Base-by-base conservation (phyloP, 1,139 yeast species). In the Zygoascus meyerae region DNA sequence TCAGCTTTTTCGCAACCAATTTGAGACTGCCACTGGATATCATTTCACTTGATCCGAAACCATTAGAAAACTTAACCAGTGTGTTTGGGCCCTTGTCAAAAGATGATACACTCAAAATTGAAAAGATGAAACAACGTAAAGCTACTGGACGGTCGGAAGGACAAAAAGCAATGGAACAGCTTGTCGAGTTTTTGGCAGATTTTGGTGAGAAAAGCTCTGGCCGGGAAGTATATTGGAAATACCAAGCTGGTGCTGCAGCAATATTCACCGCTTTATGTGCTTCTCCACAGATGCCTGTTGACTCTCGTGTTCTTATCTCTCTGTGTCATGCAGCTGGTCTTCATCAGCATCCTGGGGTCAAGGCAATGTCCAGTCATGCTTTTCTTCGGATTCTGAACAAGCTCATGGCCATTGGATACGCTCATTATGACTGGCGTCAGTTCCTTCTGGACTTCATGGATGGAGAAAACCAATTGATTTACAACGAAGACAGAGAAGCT, bases 331-430 rank as follows among this genome's bases (percentile, higher is more conserved):
- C 77, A 39, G 76, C 86, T 0, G 42, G 40, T 4, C 66, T 77
- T n/a, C 74, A 77, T 17, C 79, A 79, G 34, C 96, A 89, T 63
- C 97, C 97, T 0, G 69, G 76, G 2, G 70, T 86, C 38, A 74
- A 90, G 1, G 74, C 81, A 48, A 66, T 78, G 40, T 83, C 86
- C 10, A 68, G 83, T 49, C 79, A 78, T 49, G 86, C 90, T 10
- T 63, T 84, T 16, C 70, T 83, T 2, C 73, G 77, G 34, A 58
- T 85, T 14, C 63, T 83, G 32, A 76, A 74, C 50, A 78, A 79
- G 48, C 62, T 81, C 10, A 69, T 74, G 42, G 65, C 74, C 0
- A 67, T 80, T 42, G 83, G 84, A 7, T 67, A 70, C n/a, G 73
- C 71, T 49, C 72, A 72, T 1, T 81, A 86, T 58, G 72, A 80